phyloP scores from a whole-genome alignment of 306 rosid genomes.

The Inga laurina region DNA sequence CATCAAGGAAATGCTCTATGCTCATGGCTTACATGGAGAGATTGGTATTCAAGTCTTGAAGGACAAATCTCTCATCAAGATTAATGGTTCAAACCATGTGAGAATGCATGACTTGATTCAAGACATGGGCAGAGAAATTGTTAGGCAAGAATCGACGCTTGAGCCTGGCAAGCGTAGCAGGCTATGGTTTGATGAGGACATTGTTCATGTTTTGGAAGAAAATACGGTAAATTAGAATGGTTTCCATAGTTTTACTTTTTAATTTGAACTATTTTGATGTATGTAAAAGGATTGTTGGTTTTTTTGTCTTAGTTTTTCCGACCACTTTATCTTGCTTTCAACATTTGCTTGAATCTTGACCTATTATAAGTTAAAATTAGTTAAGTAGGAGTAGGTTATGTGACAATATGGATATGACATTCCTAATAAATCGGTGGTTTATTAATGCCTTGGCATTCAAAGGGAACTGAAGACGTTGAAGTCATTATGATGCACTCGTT shows the following conservation, averaged over 20 bases:
- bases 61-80: too few relatives aligned
- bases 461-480: background rate
- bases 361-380: background rate
- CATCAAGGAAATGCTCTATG: too few relatives aligned
- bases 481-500: background rate
- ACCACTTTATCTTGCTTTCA: background rate
- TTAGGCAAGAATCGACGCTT: background rate
- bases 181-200: slow-evolving; percentile 28
- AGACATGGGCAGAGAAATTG: slow-evolving; percentile 31
- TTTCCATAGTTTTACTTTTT: background rate
- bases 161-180: slow-evolving; percentile 25
- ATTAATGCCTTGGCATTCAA: background rate
- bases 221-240: background rate
- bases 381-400: background rate
- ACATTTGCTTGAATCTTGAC: background rate
- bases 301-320: background rate
- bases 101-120: slow-evolving; percentile 26
- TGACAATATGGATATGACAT: background rate
- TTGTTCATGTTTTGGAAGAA: slow-evolving; percentile 19
- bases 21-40: too few relatives aligned
- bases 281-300: background rate
- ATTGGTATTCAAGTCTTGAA: too few relatives aligned
- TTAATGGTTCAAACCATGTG: background rate
- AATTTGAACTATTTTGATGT: background rate
- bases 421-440: background rate